Conservation (phyloP, 441 rosid genomes). For the Populus hybrid region DNA sequence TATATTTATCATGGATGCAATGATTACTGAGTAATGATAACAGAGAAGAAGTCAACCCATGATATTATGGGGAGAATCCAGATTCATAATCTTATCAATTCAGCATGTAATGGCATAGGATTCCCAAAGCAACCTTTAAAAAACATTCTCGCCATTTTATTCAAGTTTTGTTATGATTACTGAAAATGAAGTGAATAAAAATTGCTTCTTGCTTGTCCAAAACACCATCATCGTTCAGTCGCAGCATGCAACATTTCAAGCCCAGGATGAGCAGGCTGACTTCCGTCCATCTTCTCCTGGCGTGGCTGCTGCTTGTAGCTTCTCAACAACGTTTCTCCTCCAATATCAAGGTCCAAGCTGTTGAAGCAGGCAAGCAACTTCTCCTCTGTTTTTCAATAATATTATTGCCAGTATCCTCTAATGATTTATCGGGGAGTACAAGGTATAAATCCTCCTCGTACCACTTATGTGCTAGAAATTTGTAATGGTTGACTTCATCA, state of each 20-base stretch:
- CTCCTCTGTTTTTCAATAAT: not conserved
- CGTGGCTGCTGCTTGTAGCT: conserved; percentile 38
- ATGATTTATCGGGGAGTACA: not conserved
- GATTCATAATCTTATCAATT: conserved; percentile 33
- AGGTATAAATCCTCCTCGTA: not conserved
- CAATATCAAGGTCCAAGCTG: conserved; percentile 34
- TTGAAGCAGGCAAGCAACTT: conserved; percentile 46
- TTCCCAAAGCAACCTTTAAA: conserved; percentile 21
- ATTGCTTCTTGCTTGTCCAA: conserved; percentile 21
- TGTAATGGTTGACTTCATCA: conserved; percentile 2
- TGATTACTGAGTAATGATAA: conserved; percentile 41
- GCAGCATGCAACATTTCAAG: conserved; percentile 16
- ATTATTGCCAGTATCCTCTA: not conserved
- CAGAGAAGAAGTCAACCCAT: conserved; percentile 46
- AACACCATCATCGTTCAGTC: conserved; percentile 10
- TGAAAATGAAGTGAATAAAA: conserved; percentile 19
- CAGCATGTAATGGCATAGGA: conserved; percentile 40
- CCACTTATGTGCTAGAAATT: not conserved
- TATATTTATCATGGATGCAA: conserved; percentile 43
- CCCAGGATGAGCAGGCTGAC: conserved; percentile 39
- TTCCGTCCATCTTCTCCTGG: conserved; percentile 34
- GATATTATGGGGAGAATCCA: conserved; percentile 32
- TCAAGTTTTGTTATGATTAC: conserved; percentile 44
- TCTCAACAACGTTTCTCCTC: conserved; percentile 22
- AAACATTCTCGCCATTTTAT: conserved; percentile 25